Evolutionary conservation across 1,284 basidiomycete genomes (phyloP).

Genomic region (Cryptococcus amylolentus): DNA sequence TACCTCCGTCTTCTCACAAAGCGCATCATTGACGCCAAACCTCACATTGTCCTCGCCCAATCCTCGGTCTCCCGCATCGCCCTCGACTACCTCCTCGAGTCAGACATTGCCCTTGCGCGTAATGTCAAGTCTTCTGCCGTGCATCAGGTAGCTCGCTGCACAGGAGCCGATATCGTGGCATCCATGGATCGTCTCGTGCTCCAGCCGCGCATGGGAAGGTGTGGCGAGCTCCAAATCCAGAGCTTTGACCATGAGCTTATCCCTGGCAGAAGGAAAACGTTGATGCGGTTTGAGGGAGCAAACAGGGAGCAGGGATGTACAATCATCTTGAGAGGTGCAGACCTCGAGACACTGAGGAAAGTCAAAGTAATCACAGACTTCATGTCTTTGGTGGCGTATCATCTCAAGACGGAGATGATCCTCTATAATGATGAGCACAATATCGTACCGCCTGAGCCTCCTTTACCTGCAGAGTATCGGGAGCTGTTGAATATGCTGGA

Average conservation of each 20-base stretch:
- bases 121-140: conserved; percentile 86
- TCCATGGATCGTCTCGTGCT: conserved; percentile 92
- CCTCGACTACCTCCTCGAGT: conserved; percentile 79
- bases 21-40: conserved; percentile 83
- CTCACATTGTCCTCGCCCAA: conserved; percentile 89
- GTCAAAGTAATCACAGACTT: conserved; percentile 92
- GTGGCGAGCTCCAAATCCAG: conserved; percentile 80
- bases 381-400: conserved; percentile 78
- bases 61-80: conserved; percentile 89
- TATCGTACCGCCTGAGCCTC: conserved; percentile 59
- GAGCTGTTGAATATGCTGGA: conserved; percentile 34
- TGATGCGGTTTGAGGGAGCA: conserved; percentile 97
- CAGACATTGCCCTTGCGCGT: conserved; percentile 86
- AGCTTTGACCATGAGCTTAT: conserved; percentile 92
- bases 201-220: conserved; percentile 87
- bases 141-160: conserved; percentile 84
- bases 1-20: conserved; percentile 85
- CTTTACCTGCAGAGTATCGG: conserved; percentile 32
- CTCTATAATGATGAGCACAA: conserved; percentile 92
- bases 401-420: conserved; percentile 89
- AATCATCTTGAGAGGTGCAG: conserved; percentile 85
- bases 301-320: conserved; percentile 89
- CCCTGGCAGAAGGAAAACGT: conserved; percentile 85
- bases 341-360: conserved; percentile 70
- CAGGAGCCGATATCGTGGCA: conserved; percentile 89